Base-by-base conservation (phyloP, 192 early-diverging fungal genomes). In the Dissophora globulifera region DNA sequence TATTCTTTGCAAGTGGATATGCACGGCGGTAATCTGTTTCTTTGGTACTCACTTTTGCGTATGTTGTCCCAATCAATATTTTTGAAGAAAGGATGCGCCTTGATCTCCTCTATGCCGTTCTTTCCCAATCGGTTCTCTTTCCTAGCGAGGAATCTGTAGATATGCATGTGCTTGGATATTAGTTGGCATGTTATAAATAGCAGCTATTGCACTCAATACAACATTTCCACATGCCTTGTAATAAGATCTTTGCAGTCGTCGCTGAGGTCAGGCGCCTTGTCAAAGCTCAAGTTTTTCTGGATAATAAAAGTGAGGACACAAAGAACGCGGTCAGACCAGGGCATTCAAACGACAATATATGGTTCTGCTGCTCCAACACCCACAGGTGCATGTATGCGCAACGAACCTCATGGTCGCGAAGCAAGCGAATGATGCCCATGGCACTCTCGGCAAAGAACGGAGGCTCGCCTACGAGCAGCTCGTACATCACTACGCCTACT, bases 391-490 rank as follows among this genome's bases (percentile, higher is more conserved):
- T 9, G n/a, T 4, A 45, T 5, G 29, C 7, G 11, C 10, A 29
- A 48, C 83, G 80, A 54, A 91, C 88, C 85, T 93, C 86, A 63
- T 90, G 88, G 56, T 91, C 83, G 84, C 96, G 92, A 64, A 97
- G 91, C 59, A 92, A 87, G 20, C 87, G 90, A 66, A 96, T 96
- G 8, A 93, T 96, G 51, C 92, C 93, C 58, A 87, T 86, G 31
- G 94, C 82, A 17, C 92, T 93, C 65, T 95, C 93, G 35, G 91
- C 88, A 69, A 93, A 93, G 68, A 96, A 97, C 4, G 95, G 95
- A 25, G 94, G 90, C 64, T 93, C 90, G 22, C 91, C 94, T 38
- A 87, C 88, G 6, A 98, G 66, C 52, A 96, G 76, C 70, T 98
- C 96, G 61, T 91, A 98, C 50, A 94, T 69, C 16, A 95, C 89